Evolutionary conservation across 73 alveolate species (phyloP), one percentile per base, ranked within the genome.

Genomic region (Uronychia setigera): DNA sequence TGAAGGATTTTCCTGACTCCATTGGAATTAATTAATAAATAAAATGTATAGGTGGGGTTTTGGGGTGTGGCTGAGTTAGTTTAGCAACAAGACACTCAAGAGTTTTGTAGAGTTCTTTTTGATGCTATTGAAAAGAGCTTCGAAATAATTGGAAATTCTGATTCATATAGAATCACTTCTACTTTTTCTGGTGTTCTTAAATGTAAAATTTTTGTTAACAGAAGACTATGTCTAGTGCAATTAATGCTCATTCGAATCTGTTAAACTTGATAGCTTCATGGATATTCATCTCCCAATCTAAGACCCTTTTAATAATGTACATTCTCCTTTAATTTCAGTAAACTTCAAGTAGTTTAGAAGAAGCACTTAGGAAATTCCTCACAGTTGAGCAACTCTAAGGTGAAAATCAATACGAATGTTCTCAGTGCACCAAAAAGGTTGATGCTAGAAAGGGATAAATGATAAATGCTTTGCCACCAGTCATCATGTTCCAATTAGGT

Each of bases 211-310:
- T 19, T 46, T 19, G n/a, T 46, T 11, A 46, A 19, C 67, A 32
- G n/a, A n/a, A n/a, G 93, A 96, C 35, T 93, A 91, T 76, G 95
- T 97, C 59, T 85, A 91, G 85, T 97, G 99, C 80, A 79, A 83
- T 14, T 95, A 92, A 82, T 97, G 99, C 83, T 92, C 92, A 35
- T 81, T 94, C 85, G 97, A 95, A 76, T 87, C 98, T 60, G 60
- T 92, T 27, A 78, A 87, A 11, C 82, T 84, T 58, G 98, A 95
- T 67, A 83, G 79, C 60, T 96, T 89, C 80, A 60, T 96, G 80
- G 99, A 97, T 89, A 90, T 97, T 80, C 91, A 96, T 78, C 94
- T 97, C 1, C 98, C 99, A n/a, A 93, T 97, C 74, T 88, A 94
- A 90, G 95, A 97, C 83, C 97, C 94, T 33, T 97, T 94, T 85